These are phyloP conservation scores for Secale cereale DNA, from an alignment of 176 grass and related monocot species.

Conservation along the genomic window DNA sequence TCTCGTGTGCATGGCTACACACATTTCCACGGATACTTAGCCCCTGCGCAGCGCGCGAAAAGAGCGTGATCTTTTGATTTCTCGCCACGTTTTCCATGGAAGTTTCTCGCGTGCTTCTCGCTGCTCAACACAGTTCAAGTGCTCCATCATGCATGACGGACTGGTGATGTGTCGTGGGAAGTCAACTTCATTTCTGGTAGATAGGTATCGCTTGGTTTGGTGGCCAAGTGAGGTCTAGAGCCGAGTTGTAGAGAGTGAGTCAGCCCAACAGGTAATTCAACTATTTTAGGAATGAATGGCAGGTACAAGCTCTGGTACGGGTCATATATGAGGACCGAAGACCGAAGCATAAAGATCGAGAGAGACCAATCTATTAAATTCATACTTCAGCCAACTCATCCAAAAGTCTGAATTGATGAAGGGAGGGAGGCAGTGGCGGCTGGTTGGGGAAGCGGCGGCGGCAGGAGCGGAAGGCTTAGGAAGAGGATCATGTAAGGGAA, in stretches of 20 bases:
- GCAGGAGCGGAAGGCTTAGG: too few species aligned
- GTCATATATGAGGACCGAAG: too few species aligned
- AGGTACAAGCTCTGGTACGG: background rate
- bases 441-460: too few species aligned
- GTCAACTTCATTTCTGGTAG: background rate
- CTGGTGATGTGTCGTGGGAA: background rate
- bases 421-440: too few species aligned
- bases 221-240: background rate
- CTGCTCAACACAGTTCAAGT: background rate
- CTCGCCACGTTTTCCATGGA: background rate
- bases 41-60: background rate
- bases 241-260: background rate
- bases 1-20: background rate
- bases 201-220: background rate
- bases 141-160: background rate
- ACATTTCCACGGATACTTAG: background rate
- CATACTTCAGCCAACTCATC: too few species aligned
- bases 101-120: background rate
- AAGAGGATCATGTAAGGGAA: too few species aligned
- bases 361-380: too few species aligned
- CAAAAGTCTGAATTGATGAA: too few species aligned
- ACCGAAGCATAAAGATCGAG: too few species aligned
- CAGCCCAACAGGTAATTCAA: background rate
- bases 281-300: background rate
- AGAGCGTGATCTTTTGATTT: background rate